Base-by-base conservation (phyloP, 2,329 filamentous ascomycete species). In the Parastagonospora nodorum region DNA sequence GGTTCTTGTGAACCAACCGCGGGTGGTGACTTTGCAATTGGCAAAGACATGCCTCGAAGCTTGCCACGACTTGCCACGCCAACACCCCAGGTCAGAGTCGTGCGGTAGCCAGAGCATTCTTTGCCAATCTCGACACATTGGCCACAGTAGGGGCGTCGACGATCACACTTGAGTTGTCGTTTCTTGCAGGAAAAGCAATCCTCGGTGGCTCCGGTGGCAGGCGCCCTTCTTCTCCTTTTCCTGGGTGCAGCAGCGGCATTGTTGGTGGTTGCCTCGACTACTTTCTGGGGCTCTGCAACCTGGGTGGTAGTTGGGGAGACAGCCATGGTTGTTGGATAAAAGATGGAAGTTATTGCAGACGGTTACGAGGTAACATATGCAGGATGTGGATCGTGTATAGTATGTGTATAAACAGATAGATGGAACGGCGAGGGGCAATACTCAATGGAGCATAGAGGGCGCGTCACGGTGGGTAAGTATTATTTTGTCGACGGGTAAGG, bases 81-180 rank as follows among this genome's bases (percentile, higher is more conserved):
- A 41, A 97, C 90, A 36, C 92, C 92, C 93, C 93, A 97, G 40
- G 93, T 97, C 75, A 97, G 82, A 64, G 93, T 92, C 12, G 93
- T 97, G 78, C 95, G 95, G 81, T 97, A 97, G 52, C 93, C 93
- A 27, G 90, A 92, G 78, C 93, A 97, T 70, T 96, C 92, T 72
- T 91, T 92, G 59, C 92, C 92, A 58, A 91, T 83, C 64, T 96
- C 90, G 57, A 97, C 84, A 74, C 93, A 99, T 76, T 92, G 92
- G 38, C 92, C 92, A 78, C 94, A 97, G 77, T 97, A 97, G 8
- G 93, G 93, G 66, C 93, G 84, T 70, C 91, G 86, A 64, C 93
- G 87, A 76, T 97, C 93, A 78, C 93, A 99, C 75, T 90, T 89
- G 57, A 88, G 82, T 65, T 86, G 87, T 69, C 89, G 85, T 77